Evolutionary conservation across 257 asterid species (phyloP).

Genomic region (Solanum pennellii): DNA sequence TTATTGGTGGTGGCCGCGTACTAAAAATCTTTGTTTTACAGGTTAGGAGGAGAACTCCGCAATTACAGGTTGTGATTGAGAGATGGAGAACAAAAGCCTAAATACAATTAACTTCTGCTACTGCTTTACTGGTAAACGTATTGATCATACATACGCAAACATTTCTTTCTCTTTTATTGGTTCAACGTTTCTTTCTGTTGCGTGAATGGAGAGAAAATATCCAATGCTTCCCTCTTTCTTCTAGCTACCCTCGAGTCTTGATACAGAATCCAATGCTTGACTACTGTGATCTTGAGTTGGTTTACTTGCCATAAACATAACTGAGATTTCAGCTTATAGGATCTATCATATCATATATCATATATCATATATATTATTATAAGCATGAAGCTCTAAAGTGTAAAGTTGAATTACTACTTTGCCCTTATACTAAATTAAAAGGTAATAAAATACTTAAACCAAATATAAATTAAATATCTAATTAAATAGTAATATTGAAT

Average conservation of each 20-base stretch:
- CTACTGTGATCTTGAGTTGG: neutral
- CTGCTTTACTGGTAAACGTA: neutral
- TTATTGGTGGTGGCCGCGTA: neutral
- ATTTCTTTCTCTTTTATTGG: neutral
- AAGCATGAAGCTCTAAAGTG: too few relatives aligned
- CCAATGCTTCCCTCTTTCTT: neutral
- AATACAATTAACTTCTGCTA: neutral
- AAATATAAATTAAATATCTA: too few relatives aligned
- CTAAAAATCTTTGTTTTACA: conserved; percentile 9
- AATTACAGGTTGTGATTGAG: conserved; percentile 47
- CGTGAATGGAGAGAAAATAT: neutral
- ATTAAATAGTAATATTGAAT: too few relatives aligned
- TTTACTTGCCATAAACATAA: neutral
- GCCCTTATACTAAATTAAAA: too few relatives aligned
- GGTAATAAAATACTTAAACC: too few relatives aligned
- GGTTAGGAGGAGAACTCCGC: conserved; percentile 53
- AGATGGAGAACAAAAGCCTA: conserved; percentile 54
- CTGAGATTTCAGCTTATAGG: neutral
- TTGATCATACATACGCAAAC: neutral
- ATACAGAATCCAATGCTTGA: neutral
- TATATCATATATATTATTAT: too few relatives aligned
- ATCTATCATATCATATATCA: neutral
- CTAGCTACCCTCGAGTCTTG: neutral
- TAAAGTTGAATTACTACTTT: too few relatives aligned
- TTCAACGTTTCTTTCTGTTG: neutral